phyloP scores from a whole-genome alignment of 108 stramenopile genomes.

The Epithemia pelagica region DNA sequence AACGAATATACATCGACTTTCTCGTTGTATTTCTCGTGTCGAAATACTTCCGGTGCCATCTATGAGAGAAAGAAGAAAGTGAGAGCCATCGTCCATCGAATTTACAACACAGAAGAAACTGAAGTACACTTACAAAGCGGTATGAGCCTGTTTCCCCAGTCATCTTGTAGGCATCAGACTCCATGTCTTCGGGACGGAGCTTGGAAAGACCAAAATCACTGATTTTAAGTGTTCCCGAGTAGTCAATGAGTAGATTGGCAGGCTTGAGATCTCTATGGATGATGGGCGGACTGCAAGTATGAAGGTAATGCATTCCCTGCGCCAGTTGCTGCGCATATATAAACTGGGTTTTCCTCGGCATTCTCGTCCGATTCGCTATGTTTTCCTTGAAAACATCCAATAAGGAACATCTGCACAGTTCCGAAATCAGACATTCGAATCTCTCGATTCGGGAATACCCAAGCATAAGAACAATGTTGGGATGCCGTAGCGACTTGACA shows the following conservation, averaged over 20 bases:
- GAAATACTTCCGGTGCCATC: constrained; percentile 90
- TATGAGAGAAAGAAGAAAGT: too few species aligned
- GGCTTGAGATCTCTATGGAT: constrained; percentile 90
- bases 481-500: constrained; percentile 70
- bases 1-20: constrained; percentile 88
- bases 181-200: constrained; percentile 58
- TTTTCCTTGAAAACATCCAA: constrained; percentile 79
- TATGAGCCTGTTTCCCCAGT: constrained; percentile 85
- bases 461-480: constrained; percentile 76
- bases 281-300: constrained; percentile 82
- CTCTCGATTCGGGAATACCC: constrained; percentile 72
- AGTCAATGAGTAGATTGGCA: constrained; percentile 84
- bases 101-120: too few species aligned
- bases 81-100: too few species aligned
- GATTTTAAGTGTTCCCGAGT: constrained; percentile 84
- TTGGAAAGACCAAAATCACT: constrained; percentile 95
- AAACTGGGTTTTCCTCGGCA: constrained; percentile 57
- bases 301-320: constrained; percentile 86
- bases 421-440: constrained; percentile 78
- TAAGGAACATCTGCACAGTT: constrained; percentile 79
- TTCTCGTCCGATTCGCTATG: constrained; percentile 53
- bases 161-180: constrained; percentile 64
- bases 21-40: constrained; percentile 79
- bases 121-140: too few species aligned
- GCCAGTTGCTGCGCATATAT: constrained; percentile 77